Evolutionary conservation across 2,329 filamentous ascomycete genomes (phyloP).

Genomic region (Cladosporium sp.): DNA sequence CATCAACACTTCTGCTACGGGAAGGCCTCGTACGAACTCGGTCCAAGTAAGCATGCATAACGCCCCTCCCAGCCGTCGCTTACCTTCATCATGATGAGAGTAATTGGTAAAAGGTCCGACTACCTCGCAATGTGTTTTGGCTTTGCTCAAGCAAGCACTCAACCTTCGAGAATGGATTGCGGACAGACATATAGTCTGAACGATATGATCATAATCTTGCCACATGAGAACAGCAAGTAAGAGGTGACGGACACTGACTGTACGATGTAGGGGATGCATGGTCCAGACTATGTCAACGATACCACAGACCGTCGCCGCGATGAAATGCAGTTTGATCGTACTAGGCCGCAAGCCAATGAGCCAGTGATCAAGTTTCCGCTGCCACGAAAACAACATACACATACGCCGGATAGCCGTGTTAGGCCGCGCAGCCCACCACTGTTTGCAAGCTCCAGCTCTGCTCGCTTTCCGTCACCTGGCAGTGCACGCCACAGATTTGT

Average conservation of each 20-base stretch:
- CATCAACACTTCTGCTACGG: neutral
- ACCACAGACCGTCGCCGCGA: neutral
- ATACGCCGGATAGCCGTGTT: neutral
- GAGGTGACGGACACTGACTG: neutral
- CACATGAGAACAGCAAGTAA: neutral
- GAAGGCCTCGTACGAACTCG: neutral
- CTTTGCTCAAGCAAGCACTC: conserved; percentile 15
- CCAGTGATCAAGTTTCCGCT: neutral
- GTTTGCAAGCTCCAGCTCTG: neutral
- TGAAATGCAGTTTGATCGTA: neutral
- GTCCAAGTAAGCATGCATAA: neutral
- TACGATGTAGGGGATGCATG: neutral
- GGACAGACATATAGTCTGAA: conserved; percentile 13
- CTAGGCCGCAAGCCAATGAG: neutral
- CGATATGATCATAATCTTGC: neutral
- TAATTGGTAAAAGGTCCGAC: conserved; percentile 63
- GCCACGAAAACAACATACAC: neutral
- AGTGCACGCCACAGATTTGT: conserved; percentile 11
- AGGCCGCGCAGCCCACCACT: neutral
- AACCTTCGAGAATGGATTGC: conserved; percentile 24
- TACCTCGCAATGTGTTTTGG: conserved; percentile 43
- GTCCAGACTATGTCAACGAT: neutral
- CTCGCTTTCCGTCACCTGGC: neutral
- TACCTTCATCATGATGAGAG: neutral
- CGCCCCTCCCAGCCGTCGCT: neutral